Conservation (phyloP, 169 alveolate species). For the Miamiensis avidus region DNA sequence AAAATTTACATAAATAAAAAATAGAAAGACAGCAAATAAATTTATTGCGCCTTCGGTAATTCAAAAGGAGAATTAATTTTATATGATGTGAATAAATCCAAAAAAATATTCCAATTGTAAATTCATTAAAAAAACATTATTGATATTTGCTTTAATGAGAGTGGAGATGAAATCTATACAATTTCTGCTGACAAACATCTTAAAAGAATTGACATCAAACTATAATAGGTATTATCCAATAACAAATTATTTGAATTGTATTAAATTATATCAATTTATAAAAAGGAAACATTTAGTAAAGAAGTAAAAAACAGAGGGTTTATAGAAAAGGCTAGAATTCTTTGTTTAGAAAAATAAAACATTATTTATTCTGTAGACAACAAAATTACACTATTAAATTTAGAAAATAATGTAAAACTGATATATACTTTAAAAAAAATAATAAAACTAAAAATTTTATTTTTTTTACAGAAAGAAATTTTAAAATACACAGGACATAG, state of each 20-base stretch:
- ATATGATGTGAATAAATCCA: not conserved
- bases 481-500: conserved; percentile 24
- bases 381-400: conserved; percentile 1
- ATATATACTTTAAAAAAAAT: no score
- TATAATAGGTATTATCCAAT: conserved; percentile 12
- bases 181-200: conserved; percentile 12
- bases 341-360: not conserved
- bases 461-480: not conserved
- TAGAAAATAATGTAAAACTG: not conserved
- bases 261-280: not conserved
- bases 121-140: conserved; percentile 3
- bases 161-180: conserved; percentile 1
- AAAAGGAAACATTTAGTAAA: conserved; percentile 12
- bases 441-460: not conserved
- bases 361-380: conserved; percentile 13
- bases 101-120: not conserved
- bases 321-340: conserved; percentile 9
- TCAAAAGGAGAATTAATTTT: not conserved
- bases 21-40: not conserved
- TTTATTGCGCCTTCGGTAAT: not conserved
- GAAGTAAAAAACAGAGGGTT: not conserved
- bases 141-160: conserved; percentile 7
- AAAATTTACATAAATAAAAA: no score
- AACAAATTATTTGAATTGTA: no score
- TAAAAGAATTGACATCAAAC: not conserved